phyloP scores from a whole-genome alignment of 345 rosid genomes.

The Eucalyptus marginata region DNA sequence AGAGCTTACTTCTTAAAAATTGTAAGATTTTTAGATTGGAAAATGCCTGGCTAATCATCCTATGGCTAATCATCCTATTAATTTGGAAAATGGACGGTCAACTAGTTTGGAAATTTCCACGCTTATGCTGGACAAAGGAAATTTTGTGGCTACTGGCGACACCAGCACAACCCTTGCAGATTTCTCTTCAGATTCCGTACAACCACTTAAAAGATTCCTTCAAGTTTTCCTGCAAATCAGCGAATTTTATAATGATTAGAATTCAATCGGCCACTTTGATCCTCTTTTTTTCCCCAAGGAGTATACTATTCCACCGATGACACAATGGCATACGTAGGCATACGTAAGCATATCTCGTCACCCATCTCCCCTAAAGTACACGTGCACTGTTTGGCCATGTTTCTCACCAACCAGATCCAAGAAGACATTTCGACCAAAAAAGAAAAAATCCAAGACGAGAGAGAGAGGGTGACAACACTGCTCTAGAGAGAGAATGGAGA shows the following conservation, averaged over 20 bases:
- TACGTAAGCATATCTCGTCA: not conserved
- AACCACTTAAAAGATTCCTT: not conserved
- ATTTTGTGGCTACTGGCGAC: not conserved
- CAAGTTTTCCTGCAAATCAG: not conserved
- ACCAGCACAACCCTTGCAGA: not conserved
- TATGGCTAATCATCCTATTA: too few relatives aligned
- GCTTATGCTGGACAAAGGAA: not conserved
- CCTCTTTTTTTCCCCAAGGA: not conserved
- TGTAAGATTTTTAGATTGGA: not conserved
- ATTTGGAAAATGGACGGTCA: not conserved
- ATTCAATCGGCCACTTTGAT: not conserved
- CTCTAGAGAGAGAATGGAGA: not conserved
- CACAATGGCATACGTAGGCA: not conserved
- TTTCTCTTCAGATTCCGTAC: not conserved
- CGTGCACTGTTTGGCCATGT: not conserved
- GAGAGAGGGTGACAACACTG: not conserved
- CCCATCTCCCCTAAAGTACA: not conserved
- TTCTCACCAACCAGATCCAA: not conserved
- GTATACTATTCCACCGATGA: not conserved
- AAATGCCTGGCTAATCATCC: too few relatives aligned
- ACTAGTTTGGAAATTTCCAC: not conserved
- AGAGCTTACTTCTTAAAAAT: not conserved
- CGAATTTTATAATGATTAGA: not conserved
- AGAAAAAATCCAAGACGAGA: not conserved
- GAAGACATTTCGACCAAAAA: not conserved